Percentiles rank a stretch among this genome's conserved stretches.
Evolutionary conservation across 768 basidiomycete genomes (phyloP).

Genomic region (Mycena epipterygia): DNA sequence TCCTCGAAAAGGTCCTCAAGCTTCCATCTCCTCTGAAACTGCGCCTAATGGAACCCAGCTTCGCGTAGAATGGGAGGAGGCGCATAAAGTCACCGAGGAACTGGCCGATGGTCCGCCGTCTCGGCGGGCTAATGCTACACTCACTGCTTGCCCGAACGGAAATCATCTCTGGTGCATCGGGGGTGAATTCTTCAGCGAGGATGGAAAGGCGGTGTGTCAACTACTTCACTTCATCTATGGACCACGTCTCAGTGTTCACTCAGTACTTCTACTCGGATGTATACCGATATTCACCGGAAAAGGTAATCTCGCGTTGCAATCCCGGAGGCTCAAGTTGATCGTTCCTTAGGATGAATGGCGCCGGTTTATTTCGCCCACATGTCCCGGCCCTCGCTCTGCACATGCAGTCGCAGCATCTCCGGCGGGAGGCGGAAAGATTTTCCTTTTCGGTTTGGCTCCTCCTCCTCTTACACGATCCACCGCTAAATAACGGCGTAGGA

Average conservation of each 20-base stretch:
- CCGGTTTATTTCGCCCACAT: constrained; percentile 84
- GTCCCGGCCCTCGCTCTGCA: constrained; percentile 90
- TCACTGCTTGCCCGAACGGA: constrained; percentile 85
- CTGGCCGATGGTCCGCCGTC: constrained; percentile 86
- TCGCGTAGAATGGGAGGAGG: no score
- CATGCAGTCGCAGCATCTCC: constrained; percentile 85
- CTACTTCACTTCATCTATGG: background rate
- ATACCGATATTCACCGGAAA: constrained; percentile 88
- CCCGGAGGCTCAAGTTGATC: background rate
- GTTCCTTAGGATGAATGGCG: constrained; percentile 85
- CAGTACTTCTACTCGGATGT: constrained; percentile 92
- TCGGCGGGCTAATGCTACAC: constrained; percentile 85
- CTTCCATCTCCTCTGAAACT: constrained; percentile 25
- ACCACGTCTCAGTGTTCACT: background rate
- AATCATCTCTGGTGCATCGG: constrained; percentile 89
- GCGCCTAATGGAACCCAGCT: constrained; percentile 62
- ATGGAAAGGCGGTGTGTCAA: constrained; percentile 76
- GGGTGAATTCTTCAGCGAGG: constrained; percentile 91
- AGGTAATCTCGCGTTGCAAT: constrained; percentile 52
- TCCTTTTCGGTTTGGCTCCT: constrained; percentile 73
- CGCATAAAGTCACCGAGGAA: constrained; percentile 89
- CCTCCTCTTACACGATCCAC: background rate
- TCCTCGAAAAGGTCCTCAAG: constrained; percentile 78
- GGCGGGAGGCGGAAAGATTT: constrained; percentile 87
- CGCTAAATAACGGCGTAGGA: constrained; percentile 4